Conservation (phyloP, 2,329 filamentous ascomycete species). For the Escovopsis weberi region DNA sequence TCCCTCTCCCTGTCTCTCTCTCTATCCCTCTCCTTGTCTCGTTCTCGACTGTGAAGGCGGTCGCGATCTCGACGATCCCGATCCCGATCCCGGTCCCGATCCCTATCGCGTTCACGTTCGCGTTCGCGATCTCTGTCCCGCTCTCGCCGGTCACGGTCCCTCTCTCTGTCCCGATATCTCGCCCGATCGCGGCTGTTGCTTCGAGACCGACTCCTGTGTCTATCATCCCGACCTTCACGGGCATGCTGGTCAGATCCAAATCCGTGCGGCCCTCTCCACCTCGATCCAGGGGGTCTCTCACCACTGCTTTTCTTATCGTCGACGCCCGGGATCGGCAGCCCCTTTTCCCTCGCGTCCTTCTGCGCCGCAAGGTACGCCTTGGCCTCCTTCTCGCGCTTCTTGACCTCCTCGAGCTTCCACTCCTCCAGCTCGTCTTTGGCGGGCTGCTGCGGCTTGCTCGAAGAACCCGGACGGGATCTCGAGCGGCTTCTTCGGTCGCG, state of each 20-base stretch:
- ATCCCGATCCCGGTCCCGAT: conserved; percentile 22
- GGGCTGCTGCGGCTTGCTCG: conserved; percentile 22
- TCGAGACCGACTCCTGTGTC: conserved; percentile 21
- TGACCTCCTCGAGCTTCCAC: conserved; percentile 47
- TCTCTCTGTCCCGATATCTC: conserved; percentile 23
- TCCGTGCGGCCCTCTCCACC: conserved; percentile 12
- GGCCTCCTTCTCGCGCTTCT: conserved; percentile 47
- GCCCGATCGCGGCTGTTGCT: conserved; percentile 20
- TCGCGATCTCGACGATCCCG: conserved; percentile 21
- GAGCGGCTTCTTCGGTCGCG: conserved; percentile 30
- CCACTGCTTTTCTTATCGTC: conserved; percentile 34
- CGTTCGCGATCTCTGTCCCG: conserved; percentile 17
- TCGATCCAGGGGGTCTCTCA: conserved; percentile 30
- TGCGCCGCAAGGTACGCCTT: conserved; percentile 50
- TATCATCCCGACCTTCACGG: conserved; percentile 28
- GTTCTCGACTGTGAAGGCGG: conserved; percentile 23
- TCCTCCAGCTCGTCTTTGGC: conserved; percentile 36
- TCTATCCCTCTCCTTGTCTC: conserved; percentile 23
- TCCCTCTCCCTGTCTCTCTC: conserved; percentile 29
- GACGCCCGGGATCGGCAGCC: conserved; percentile 42
- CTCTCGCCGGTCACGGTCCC: conserved; percentile 17
- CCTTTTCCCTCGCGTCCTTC: conserved; percentile 44
- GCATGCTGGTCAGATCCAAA: conserved; percentile 29
- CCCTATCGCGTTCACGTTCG: conserved; percentile 21
- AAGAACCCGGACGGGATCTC: conserved; percentile 24